A percentile compares a stretch with the other conserved stretches of the same genome.
Conservation (phyloP, 345 rosid species). For the Dovyalis caffra region DNA sequence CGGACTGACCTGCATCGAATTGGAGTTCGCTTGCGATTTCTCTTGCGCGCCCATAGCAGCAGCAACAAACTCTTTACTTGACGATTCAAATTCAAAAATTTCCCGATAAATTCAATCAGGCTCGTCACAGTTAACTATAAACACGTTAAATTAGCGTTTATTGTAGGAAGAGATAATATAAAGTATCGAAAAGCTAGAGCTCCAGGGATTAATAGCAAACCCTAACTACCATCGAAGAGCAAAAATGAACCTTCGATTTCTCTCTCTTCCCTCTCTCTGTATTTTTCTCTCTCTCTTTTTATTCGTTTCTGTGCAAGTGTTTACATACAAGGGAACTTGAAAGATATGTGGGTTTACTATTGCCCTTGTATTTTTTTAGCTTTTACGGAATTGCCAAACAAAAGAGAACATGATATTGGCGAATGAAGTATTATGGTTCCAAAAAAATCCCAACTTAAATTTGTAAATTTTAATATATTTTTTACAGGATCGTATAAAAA, state of each 20-base stretch:
- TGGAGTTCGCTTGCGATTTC: constrained; percentile 67
- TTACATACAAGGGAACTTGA: background rate
- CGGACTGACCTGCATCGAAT: constrained; percentile 83
- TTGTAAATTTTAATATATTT: no score
- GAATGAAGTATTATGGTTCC: no score
- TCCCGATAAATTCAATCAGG: constrained; percentile 17
- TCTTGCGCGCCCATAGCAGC: constrained; percentile 82
- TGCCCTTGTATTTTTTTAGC: background rate
- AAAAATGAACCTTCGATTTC: constrained; percentile 28
- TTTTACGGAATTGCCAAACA: constrained; percentile 22
- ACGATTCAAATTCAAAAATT: constrained; percentile 30
- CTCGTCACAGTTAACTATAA: constrained; percentile 6
- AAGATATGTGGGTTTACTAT: background rate
- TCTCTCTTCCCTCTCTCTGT: constrained; percentile 24
- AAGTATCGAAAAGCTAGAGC: constrained; percentile 3
- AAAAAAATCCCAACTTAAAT: no score
- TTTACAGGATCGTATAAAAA: no score
- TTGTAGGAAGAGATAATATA: background rate
- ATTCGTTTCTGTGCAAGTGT: constrained; percentile 25
- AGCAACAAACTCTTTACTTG: constrained; percentile 8
- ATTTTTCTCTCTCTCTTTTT: constrained; percentile 20
- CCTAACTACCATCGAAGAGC: constrained; percentile 58
- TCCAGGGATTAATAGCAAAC: constrained; percentile 44
- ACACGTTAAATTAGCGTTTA: constrained; percentile 55
- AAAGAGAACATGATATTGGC: no score